Evolutionary conservation across 495 filamentous ascomycete species (phyloP), one percentile per base, ranked within the genome.

Genomic region (Amniculicola lignicola): DNA sequence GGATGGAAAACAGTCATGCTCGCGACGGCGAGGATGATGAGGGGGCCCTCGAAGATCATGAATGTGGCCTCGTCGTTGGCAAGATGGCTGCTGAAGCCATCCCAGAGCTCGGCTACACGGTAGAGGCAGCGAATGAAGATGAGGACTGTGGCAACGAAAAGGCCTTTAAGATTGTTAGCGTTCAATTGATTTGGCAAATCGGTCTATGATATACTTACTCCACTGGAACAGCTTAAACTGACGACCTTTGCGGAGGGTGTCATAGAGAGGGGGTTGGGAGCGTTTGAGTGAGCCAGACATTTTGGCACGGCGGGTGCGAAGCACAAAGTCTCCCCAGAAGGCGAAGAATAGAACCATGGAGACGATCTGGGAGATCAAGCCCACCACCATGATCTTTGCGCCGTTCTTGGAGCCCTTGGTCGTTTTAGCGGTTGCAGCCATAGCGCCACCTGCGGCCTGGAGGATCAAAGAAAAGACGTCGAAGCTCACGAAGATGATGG

Each of bases 21-120:
- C 7, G 50, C 19, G 14, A 59, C 49, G 14, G 85, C 81, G 39
- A 83, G 60, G 12, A 75, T 68, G 62, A 90, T 80, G 82, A 89
- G 83, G n/a, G 79, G 69, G 19, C 84, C 82, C 71, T 90, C 86
- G 18, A 90, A 75, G 22, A 86, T 72, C 72, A 90, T 81, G 64
- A 88, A 85, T 7, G 80, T 60, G 10, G 76, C 70, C 69, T 90
- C 74, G 36, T 86, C 69, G 42, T 73, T 77, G 40, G 79, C 83
- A 44, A 88, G 65, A 0, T 62, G 48, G 19, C 85, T 78, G 10
- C 68, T 49, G 69, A 82, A 88, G n/a, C 85, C 85, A n/a, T 69
- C 66, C 38, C 72, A 72, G 43, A 88, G 71, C 74, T 89, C 85
- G 7, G 78, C 80, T 18, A 84, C 79, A 43, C 85, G 78, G 67